Evolutionary conservation across 2,329 filamentous ascomycete genomes (phyloP), one percentile per base, ranked within the genome.

Genomic region (Hymenoscyphus infarciens): DNA sequence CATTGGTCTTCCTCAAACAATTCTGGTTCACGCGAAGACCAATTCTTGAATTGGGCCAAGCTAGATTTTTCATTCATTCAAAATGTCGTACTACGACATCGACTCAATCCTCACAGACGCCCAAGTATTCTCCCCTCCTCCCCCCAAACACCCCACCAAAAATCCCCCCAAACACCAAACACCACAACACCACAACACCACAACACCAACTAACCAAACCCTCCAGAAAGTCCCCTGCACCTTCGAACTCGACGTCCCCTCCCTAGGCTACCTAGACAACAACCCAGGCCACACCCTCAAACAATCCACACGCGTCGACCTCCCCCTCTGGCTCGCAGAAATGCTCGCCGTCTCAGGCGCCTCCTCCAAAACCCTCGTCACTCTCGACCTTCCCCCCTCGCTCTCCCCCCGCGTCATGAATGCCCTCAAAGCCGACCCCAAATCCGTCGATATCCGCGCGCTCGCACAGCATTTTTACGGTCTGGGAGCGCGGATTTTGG

Each of bases 261-360:
- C 90, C 62, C 85, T 98, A 55, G 93, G 93, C 69, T 92, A 96
- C 75, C 83, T 99, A 64, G 92, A 96, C 77, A 92, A 92, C 72
- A 94, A 91, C 72, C 83, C 90, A 27, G 74, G 77, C 2, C 78
- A 82, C 35, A 77, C 90, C 74, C 87, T 98, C 71, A 95, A 94
- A 75, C 78, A 87, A 61, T 90, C 91, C 64, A 94, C 92, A 0
- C 87, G 88, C 53, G 82, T 98, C 56, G 85, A 89, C 65, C 86
- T 98, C 0, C 95, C 95, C 1, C 83, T 98, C 68, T 99, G 95
- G 95, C 87, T 99, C 13, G 92, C 90, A 69, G 91, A 97, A 76
- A 94, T 97, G 84, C 89, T 99, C 59, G 91, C 91, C 33, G 84
- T 96, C 54, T 87, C 85, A 66, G 42, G 33, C 45, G 31, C 60